These are phyloP conservation scores for Pyrenophora tritici-repentis DNA, from an alignment of 2,329 filamentous ascomycete species.

Conservation along the genomic window DNA sequence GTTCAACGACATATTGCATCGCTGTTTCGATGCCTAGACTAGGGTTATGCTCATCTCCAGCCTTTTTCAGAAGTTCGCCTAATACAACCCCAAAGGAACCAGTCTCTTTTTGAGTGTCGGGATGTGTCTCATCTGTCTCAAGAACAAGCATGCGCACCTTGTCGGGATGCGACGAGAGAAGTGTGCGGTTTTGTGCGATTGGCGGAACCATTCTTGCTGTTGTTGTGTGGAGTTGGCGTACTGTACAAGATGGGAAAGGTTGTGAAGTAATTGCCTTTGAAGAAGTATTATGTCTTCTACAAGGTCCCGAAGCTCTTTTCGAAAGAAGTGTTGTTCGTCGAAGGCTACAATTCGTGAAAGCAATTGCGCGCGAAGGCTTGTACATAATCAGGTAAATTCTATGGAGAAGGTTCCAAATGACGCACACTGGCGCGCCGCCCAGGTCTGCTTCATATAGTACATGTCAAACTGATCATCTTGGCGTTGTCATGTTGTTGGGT, in stretches of 20 bases:
- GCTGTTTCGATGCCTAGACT: constrained; percentile 60
- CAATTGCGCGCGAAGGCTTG: constrained; percentile 18
- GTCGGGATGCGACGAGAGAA: constrained; percentile 32
- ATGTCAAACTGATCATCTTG: constrained; percentile 18
- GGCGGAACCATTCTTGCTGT: constrained; percentile 29
- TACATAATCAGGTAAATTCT: constrained; percentile 14
- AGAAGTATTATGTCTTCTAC: background rate
- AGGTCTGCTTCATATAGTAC: constrained; percentile 18
- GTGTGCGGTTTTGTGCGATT: constrained; percentile 23
- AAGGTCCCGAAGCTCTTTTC: background rate
- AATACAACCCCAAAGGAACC: constrained; percentile 62
- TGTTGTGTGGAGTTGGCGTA: constrained; percentile 1
- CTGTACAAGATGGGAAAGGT: background rate
- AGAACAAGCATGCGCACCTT: constrained; percentile 58
- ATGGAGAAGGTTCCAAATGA: background rate
- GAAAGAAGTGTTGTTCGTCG: constrained; percentile 6
- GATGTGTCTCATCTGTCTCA: constrained; percentile 63
- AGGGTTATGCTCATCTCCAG: constrained; percentile 59
- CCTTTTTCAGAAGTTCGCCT: constrained; percentile 56
- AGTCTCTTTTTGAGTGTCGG: constrained; percentile 55
- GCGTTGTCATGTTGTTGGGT: constrained; percentile 11
- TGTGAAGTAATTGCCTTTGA: background rate
- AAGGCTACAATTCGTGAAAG: constrained; percentile 6
- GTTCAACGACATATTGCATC: constrained; percentile 59
- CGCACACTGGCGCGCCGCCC: constrained; percentile 6